Base-by-base conservation (phyloP, 2,329 filamentous ascomycete species). In the Xylariaceae sp. region DNA sequence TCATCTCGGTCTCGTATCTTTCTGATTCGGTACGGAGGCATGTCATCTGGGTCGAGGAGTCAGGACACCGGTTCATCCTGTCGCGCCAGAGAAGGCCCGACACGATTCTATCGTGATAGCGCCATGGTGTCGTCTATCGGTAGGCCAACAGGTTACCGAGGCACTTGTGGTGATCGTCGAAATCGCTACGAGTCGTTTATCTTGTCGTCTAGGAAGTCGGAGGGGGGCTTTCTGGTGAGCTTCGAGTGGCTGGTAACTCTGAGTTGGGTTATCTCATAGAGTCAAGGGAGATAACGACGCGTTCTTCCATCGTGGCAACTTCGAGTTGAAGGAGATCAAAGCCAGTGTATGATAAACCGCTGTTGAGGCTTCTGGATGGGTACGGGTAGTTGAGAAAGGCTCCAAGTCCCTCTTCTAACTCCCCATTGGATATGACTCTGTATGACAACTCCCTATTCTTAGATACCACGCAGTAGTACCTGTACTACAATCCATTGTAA, bases 11-110 rank as follows among this genome's bases (percentile, higher is more conserved):
- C 8, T 82, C 82, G n/a, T 79, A 69, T 30, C 4, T 73, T 67
- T 10, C 72, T 61, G 2, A 73, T 71, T 65, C 85, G 77, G 37
- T 76, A 71, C 2, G 75, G 61, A 61, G 85, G 17, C 17, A 18
- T 18, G 17, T 18, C 17, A 18, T 2, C n/a, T 18, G 17, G 17
- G 17, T 18, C 17, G 17, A 18, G 17, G 17, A 2, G 2, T 18
- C 1, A 18, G 17, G 17, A 86, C 15, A 73, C 78, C 79, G 61
- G 82, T 82, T 65, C 85, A 76, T 11, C 86, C 86, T 0, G 86
- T 88, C 1, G 85, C 86, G 54, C 85, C 85, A 71, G 83, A 88
- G 65, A 84, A 87, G 5, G 83, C 82, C 68, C 87, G 82, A 60
- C 86, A 75, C 9, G 86, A 85, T 70, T 89, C 86, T 4, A 88